Evolutionary conservation across 306 rosid species (phyloP).

Genomic region (Dryas octopetala): DNA sequence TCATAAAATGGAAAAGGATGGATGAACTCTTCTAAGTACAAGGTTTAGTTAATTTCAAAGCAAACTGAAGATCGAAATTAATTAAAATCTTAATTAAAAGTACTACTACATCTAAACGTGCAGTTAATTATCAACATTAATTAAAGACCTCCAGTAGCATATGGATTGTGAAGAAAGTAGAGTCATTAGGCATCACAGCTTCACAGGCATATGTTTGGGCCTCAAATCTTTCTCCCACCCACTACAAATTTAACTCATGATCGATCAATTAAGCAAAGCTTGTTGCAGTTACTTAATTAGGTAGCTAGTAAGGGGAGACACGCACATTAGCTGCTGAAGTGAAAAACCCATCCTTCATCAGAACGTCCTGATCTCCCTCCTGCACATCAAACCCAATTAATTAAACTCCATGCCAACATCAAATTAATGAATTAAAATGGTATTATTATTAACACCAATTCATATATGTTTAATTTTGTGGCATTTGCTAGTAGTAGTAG

Average conservation of each 20-base stretch:
- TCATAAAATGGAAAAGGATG: not conserved
- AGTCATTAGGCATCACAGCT: not conserved
- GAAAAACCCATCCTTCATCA: conserved; percentile 55
- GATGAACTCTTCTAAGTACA: not conserved
- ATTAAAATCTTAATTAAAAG: not conserved
- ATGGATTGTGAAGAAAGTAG: not conserved
- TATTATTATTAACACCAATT: not conserved
- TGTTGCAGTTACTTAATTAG: not conserved
- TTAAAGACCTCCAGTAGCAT: not conserved
- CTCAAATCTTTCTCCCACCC: not conserved
- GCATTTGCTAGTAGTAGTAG: too few species aligned
- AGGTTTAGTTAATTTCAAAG: not conserved
- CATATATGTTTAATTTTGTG: too few species aligned
- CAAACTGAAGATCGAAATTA: not conserved
- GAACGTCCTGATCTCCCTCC: conserved; percentile 46
- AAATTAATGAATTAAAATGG: not conserved
- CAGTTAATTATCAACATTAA: not conserved
- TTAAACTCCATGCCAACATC: too few species aligned
- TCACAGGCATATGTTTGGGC: not conserved
- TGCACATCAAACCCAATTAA: not conserved
- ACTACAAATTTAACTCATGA: not conserved
- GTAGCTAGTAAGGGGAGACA: conserved; percentile 35
- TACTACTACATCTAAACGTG: not conserved
- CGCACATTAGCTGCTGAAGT: conserved; percentile 45
- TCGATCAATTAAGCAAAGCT: not conserved